phyloP scores from a whole-genome alignment of 2,329 filamentous ascomycete species.

The Ploettnerulaceae sp. region DNA sequence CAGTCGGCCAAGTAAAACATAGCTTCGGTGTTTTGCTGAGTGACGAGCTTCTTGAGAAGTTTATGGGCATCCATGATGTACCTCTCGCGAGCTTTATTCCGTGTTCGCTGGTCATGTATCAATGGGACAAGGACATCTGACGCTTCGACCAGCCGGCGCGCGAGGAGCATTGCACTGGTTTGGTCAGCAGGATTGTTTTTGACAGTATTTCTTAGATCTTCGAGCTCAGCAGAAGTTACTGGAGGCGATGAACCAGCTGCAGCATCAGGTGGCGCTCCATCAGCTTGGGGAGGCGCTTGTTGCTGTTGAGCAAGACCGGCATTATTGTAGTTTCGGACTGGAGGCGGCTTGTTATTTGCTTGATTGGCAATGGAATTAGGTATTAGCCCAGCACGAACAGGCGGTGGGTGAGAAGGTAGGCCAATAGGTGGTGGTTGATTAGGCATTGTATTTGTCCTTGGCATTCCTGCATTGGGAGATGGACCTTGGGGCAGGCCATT shows the following conservation, averaged over 20 bases:
- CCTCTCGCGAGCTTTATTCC: slow-evolving; percentile 72
- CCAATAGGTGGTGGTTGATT: slow-evolving; percentile 32
- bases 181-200: slow-evolving; percentile 70
- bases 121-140: slow-evolving; percentile 65
- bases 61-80: slow-evolving; percentile 86
- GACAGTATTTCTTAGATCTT: slow-evolving; percentile 63
- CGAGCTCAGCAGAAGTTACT: slow-evolving; percentile 74
- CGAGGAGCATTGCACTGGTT: slow-evolving; percentile 64
- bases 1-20: slow-evolving; percentile 94
- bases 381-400: slow-evolving; percentile 59
- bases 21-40: slow-evolving; percentile 69
- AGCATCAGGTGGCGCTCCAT: slow-evolving; percentile 6
- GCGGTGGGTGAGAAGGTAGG: slow-evolving; percentile 57
- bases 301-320: slow-evolving; percentile 18
- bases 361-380: slow-evolving; percentile 50
- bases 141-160: slow-evolving; percentile 82
- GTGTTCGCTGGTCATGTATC: slow-evolving; percentile 64
- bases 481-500: slow-evolving; percentile 21
- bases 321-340: slow-evolving; percentile 38
- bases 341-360: slow-evolving; percentile 52
- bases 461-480: slow-evolving; percentile 19
- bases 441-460: slow-evolving; percentile 25
- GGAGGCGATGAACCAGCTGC: slow-evolving; percentile 22
- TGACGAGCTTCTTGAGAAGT: slow-evolving; percentile 80
- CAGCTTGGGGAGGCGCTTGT: slow-evolving; percentile 1